Percentiles rank a stretch among this genome's conserved stretches.
Evolutionary conservation across 768 basidiomycete genomes (phyloP).

Genomic region (Aureoboletus auriporus): DNA sequence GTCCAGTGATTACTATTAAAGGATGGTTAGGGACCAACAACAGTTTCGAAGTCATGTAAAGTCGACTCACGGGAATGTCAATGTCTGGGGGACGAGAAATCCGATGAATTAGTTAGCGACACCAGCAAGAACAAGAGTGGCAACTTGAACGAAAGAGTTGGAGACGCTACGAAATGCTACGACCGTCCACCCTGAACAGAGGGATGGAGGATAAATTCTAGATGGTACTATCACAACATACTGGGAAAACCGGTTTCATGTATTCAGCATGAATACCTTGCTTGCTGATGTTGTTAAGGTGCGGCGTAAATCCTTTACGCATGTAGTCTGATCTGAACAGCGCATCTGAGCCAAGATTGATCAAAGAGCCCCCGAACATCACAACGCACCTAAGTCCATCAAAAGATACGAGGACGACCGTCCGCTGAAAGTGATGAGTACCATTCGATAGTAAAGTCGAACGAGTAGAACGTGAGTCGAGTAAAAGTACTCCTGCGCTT

Average conservation of each 20-base stretch:
- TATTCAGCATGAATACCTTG: constrained; percentile 76
- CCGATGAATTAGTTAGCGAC: constrained; percentile 3
- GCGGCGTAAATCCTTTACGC: constrained; percentile 73
- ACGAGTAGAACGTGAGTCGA: background rate
- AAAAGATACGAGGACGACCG: constrained; percentile 80
- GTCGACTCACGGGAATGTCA: constrained; percentile 78
- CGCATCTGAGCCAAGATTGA: background rate
- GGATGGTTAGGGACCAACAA: background rate
- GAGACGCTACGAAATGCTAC: background rate
- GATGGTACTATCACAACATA: constrained; percentile 33
- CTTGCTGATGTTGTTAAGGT: constrained; percentile 70
- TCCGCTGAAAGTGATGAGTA: constrained; percentile 72
- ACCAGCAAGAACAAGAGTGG: background rate
- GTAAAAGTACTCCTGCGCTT: background rate
- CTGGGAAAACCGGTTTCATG: constrained; percentile 79
- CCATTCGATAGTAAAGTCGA: constrained; percentile 54
- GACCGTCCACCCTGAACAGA: background rate
- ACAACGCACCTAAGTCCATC: constrained; percentile 52
- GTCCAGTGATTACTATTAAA: constrained; percentile 77
- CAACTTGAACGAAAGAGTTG: background rate
- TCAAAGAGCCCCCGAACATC: background rate
- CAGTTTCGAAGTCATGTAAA: background rate
- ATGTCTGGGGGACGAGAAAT: constrained; percentile 42
- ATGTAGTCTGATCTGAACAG: constrained; percentile 67
- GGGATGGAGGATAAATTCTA: background rate